Conservation (phyloP, 805 yeast genomes). For the Candida montana region DNA sequence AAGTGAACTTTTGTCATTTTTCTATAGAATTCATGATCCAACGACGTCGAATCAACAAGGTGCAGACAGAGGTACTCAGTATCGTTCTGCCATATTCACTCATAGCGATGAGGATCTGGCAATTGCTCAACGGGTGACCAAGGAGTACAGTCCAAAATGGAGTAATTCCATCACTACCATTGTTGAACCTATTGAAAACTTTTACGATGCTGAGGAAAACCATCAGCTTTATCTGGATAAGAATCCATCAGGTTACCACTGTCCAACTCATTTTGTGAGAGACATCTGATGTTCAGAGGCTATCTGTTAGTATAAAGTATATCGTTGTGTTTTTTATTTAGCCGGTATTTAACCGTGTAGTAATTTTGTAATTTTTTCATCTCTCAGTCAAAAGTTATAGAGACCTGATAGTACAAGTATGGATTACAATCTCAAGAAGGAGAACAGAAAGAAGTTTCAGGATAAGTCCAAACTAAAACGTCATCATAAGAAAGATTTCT, state of each 20-base stretch:
- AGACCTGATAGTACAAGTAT: too few relatives aligned
- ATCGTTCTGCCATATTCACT: conserved; percentile 76
- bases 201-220: conserved; percentile 94
- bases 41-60: conserved; percentile 83
- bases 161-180: conserved; percentile 60
- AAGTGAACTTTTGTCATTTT: conserved; percentile 68
- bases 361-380: too few relatives aligned
- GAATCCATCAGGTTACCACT: conserved; percentile 84
- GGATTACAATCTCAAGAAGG: conserved; percentile 30
- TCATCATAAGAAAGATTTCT: conserved; percentile 33
- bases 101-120: conserved; percentile 43
- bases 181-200: conserved; percentile 60
- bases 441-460: conserved; percentile 37
- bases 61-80: conserved; percentile 83
- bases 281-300: too few relatives aligned
- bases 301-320: conserved; percentile 29
- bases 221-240: conserved; percentile 78
- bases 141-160: conserved; percentile 65
- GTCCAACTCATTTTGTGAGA: conserved; percentile 85
- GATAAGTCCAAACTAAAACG: conserved; percentile 35
- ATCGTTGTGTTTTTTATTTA: too few relatives aligned
- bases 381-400: too few relatives aligned
- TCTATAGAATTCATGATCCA: conserved; percentile 92
- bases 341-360: background rate
- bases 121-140: conserved; percentile 41